Conservation (phyloP, 2,329 filamentous ascomycete species). For the Biscogniauxia marginata region DNA sequence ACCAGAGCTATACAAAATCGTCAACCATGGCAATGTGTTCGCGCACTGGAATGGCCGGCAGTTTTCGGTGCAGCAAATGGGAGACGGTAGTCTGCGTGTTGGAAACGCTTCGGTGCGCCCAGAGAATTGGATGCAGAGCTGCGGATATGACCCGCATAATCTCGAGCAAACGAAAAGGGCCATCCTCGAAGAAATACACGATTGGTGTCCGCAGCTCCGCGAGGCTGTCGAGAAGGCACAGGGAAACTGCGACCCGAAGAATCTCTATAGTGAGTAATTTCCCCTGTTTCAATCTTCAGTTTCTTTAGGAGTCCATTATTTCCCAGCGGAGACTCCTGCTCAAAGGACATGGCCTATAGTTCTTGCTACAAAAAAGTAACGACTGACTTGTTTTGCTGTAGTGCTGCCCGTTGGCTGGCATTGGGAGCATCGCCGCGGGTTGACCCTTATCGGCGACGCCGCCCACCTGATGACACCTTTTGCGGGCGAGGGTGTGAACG, state of each 20-base stretch:
- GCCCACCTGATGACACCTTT: conserved; percentile 60
- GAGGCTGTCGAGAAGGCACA: conserved; percentile 41
- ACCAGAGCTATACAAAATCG: conserved; percentile 42
- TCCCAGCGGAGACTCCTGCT: too few species aligned
- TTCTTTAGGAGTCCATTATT: not conserved
- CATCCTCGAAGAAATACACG: conserved; percentile 21
- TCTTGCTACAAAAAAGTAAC: too few species aligned
- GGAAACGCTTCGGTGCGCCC: conserved; percentile 38
- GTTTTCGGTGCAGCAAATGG: conserved; percentile 44
- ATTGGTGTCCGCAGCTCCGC: conserved; percentile 43
- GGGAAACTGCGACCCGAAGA: conserved; percentile 39
- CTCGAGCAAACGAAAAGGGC: conserved; percentile 35
- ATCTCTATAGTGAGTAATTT: conserved; percentile 43
- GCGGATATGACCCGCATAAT: conserved; percentile 43
- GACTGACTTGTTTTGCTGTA: too few species aligned
- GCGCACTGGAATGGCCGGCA: conserved; percentile 41
- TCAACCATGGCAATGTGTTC: conserved; percentile 49
- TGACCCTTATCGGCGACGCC: conserved; percentile 58
- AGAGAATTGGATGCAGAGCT: conserved; percentile 40
- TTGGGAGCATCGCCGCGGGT: conserved; percentile 47
- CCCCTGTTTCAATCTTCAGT: too few species aligned
- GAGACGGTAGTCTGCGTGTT: conserved; percentile 47
- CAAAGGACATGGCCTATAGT: too few species aligned
- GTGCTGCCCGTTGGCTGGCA: conserved; percentile 49
- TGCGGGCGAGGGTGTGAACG: conserved; percentile 59